phyloP scores from a whole-genome alignment of 495 filamentous ascomycete species.

The Hypoxylon crocopeplum region DNA sequence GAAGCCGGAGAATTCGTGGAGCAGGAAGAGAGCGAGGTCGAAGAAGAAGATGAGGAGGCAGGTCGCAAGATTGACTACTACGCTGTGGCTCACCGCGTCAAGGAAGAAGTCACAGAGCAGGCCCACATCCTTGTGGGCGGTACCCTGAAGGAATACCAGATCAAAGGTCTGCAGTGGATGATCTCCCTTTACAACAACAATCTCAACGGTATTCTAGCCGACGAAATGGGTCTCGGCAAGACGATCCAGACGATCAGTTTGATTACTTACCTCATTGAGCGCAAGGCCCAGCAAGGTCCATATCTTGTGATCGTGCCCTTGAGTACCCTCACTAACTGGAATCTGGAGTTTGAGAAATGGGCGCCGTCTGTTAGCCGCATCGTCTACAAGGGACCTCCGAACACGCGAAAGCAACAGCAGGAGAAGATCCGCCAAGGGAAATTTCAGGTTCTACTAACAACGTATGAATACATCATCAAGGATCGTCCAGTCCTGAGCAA shows the following conservation, averaged over 20 bases:
- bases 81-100: constrained; percentile 93
- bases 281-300: constrained; percentile 89
- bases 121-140: constrained; percentile 88
- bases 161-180: constrained; percentile 99
- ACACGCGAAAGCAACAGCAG: constrained; percentile 86
- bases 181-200: constrained; percentile 99
- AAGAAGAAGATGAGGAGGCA: constrained; percentile 74
- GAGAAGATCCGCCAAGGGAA: constrained; percentile 91
- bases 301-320: constrained; percentile 97
- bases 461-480: constrained; percentile 99
- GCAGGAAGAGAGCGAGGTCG: constrained; percentile 66
- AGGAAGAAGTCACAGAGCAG: constrained; percentile 85
- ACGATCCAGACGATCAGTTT: constrained; percentile 99
- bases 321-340: constrained; percentile 98
- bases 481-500: constrained; percentile 93
- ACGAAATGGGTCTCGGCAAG: constrained; percentile 99
- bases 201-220: constrained; percentile 95
- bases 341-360: constrained; percentile 98
- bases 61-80: constrained; percentile 93
- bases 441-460: constrained; percentile 96
- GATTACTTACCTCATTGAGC: constrained; percentile 95
- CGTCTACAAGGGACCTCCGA: constrained; percentile 96
- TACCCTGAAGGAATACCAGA: constrained; percentile 92
- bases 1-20: constrained; percentile 61
- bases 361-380: constrained; percentile 83